Evolutionary conservation across 768 basidiomycete genomes (phyloP), one percentile per base, ranked within the genome.

Genomic region (Mycena epipterygia): DNA sequence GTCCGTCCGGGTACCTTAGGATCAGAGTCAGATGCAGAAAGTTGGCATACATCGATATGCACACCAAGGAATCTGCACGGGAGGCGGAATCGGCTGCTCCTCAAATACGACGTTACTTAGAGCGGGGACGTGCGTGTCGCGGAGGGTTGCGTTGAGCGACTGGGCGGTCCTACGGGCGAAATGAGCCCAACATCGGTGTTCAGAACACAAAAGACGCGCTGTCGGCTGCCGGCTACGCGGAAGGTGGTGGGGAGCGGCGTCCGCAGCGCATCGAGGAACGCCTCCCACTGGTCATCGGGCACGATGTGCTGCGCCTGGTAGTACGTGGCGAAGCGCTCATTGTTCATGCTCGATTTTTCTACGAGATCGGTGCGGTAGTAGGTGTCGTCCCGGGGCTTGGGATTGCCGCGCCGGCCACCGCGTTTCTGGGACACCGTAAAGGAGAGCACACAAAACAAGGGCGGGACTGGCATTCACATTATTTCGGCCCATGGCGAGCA

Each of bases 191-290:
- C 39, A n/a, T 44, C 4, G 52, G 1, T 29, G 14, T 16, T 30
- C 42, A 44, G 52, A 44, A 39, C 37, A 37, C 21, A 48, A 37
- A 41, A 71, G 46, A 82, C 84, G 72, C 78, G 97, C 97, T 93
- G 88, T 79, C 95, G 86, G 72, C 92, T 95, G 0, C 96, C 95
- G 0, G 96, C 92, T 21, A 99, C 91, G 44, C 98, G 88, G 80
- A 99, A 99, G 0, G 97, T 98, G 0, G 95, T 97, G 5, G 98
- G 98, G 44, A 99, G 83, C 41, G 94, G 93, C 30, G 84, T 84
- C 48, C 89, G 87, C 65, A 97, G 79, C 0, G 88, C 79, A 7
- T 88, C 85, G 72, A 96, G 80, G 68, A 98, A 93, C 1, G 72
- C 55, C 0, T 90, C 86, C 95, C 95, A 99, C 79, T 99, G 95